phyloP scores from a whole-genome alignment of 768 basidiomycete genomes.

The Xanthoconium purpureum region DNA sequence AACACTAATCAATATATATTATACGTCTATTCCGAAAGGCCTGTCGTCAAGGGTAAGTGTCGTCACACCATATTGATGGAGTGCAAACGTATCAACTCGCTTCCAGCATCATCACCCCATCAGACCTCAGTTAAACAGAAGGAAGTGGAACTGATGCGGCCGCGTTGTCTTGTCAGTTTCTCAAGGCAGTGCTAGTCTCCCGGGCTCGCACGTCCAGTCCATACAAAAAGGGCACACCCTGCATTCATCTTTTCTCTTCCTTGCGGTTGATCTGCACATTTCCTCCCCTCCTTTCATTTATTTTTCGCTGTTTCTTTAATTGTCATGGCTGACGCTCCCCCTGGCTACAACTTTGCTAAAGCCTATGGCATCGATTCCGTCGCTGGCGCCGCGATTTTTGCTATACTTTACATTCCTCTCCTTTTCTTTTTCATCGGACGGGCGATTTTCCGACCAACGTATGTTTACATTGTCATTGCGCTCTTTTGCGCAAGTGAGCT shows the following conservation, averaged over 20 bases:
- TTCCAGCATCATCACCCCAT: neutral
- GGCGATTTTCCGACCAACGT: slow-evolving; percentile 24
- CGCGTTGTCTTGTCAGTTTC: neutral
- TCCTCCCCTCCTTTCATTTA: neutral
- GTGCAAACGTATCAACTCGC: no score
- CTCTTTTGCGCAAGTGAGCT: slow-evolving; percentile 30
- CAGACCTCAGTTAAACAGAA: neutral
- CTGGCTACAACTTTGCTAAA: slow-evolving; percentile 23
- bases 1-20: no score
- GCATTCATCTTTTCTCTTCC: neutral
- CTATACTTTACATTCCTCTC: slow-evolving; percentile 29
- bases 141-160: neutral
- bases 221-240: slow-evolving; percentile 12
- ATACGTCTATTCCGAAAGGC: no score
- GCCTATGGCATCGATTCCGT: slow-evolving; percentile 29
- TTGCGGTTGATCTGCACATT: slow-evolving; percentile 24
- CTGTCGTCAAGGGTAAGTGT: no score
- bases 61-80: no score
- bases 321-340: slow-evolving; percentile 17
- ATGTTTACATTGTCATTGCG: slow-evolving; percentile 27
- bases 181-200: slow-evolving; percentile 8
- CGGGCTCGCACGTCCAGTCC: neutral
- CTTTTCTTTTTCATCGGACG: slow-evolving; percentile 20
- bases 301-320: neutral
- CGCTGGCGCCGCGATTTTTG: slow-evolving; percentile 33